Evolutionary conservation across 768 basidiomycete genomes (phyloP), one percentile per base, ranked within the genome.

Genomic region (Artomyces pyxidatus): DNA sequence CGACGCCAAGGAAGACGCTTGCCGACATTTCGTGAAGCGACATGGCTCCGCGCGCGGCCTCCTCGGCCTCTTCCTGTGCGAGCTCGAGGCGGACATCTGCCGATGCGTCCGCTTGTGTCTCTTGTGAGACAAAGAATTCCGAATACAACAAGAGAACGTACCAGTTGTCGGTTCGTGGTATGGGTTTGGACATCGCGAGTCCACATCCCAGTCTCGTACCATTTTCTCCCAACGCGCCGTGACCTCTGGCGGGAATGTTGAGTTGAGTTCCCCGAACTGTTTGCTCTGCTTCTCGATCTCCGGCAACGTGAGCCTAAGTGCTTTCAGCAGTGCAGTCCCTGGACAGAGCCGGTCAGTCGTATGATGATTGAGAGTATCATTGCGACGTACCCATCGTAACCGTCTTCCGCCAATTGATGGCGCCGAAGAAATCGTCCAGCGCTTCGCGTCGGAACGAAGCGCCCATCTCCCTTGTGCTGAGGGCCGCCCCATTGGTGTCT

Each of bases 381-480:
- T 10, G 14, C 8, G 6, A 25, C 47, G 6, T 37, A 48, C 49
- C 27, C 21, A 56, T 42, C 4, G 21, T 14, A 2, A 21, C 19
- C 3, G 43, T 26, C 25, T 56, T 59, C 10, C 41, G 14, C 37
- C 47, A 54, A 35, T 57, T 57, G 52, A 47, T 51, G 26, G n/a
- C 47, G 27, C 53, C 50, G 17, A 48, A 30, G 6, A 37, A 19
- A 25, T 53, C 49, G 28, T 57, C 40, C 19, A 59, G 23, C 1
- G 50, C 35, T 22, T 59, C 53, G 22, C 48, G 42, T 4, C 51
- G 39, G 12, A 30, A 27, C 4, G 41, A 50, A 2, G 47, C 35
- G 17, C 23, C 39, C 57, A 56, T 58, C 41, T 60, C 57, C 3
- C 45, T 30, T 5, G 50, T 53, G 8, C 32, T 44, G 4, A 37